A percentile compares a stretch with the other conserved stretches of the same genome.
These are phyloP conservation scores for Leccinum huronense DNA, from an alignment of 1,284 basidiomycete genomes.

Conservation along the genomic window DNA sequence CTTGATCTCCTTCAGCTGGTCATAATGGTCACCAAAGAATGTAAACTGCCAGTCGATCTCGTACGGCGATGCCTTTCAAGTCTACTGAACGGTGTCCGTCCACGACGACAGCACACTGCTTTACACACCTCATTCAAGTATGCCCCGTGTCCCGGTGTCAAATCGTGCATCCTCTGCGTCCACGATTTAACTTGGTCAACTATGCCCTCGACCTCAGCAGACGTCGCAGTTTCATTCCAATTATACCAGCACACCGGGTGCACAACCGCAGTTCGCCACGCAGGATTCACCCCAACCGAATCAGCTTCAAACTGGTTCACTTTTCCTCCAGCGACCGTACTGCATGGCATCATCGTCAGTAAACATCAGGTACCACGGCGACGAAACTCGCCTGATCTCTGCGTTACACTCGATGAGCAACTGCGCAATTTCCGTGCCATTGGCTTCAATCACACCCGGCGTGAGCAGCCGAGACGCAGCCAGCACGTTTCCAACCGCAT, in stretches of 20 bases:
- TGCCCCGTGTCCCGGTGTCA: constrained; percentile 36
- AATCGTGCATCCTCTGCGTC: constrained; percentile 24
- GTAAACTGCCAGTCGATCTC: constrained; percentile 39
- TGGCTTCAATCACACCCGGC: not conserved
- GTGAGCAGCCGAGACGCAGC: constrained; percentile 35
- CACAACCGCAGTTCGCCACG: constrained; percentile 41
- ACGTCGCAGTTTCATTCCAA: constrained; percentile 37
- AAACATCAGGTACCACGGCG: not conserved
- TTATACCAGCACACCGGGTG: constrained; percentile 21
- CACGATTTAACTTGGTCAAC: constrained; percentile 30
- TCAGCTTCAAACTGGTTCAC: constrained; percentile 38
- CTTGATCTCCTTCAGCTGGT: constrained; percentile 42
- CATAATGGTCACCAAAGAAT: constrained; percentile 47
- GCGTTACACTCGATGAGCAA: not conserved
- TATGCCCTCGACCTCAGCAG: constrained; percentile 27
- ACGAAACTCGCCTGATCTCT: not conserved
- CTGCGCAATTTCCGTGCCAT: not conserved
- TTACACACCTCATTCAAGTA: constrained; percentile 44
- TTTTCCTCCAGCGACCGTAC: constrained; percentile 40
- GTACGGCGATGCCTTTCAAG: constrained; percentile 39
- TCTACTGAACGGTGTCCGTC: not conserved
- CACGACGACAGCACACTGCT: not conserved
- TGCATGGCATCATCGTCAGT: constrained; percentile 15
- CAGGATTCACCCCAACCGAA: constrained; percentile 43
- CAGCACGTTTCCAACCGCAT: constrained; percentile 27